phyloP scores from a whole-genome alignment of 208 protist species.

The Leishmania major region DNA sequence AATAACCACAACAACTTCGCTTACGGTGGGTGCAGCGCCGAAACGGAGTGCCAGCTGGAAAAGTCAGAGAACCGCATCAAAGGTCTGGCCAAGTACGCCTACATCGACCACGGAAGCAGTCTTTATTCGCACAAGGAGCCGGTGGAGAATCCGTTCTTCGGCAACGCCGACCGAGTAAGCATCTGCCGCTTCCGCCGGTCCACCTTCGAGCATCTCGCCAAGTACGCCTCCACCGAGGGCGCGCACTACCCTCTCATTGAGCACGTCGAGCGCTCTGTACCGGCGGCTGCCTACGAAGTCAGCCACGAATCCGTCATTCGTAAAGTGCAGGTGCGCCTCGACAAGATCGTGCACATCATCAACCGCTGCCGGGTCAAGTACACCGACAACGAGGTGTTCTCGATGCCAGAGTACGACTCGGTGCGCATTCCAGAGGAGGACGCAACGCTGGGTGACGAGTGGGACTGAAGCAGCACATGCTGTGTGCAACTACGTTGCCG shows the following conservation, averaged over 20 bases:
- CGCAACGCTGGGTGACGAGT: constrained; percentile 37
- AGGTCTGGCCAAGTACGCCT: constrained; percentile 81
- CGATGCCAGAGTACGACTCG: constrained; percentile 65
- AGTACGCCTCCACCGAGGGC: constrained; percentile 17
- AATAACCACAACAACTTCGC: constrained; percentile 91
- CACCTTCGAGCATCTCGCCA: constrained; percentile 48
- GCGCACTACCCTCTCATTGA: constrained; percentile 40
- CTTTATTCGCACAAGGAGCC: constrained; percentile 83
- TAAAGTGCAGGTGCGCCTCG: constrained; percentile 59
- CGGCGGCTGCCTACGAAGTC: constrained; percentile 52
- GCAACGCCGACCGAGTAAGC: constrained; percentile 43
- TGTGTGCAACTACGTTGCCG: too few relatives aligned
- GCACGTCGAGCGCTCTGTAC: constrained; percentile 35
- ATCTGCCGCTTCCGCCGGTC: constrained; percentile 77
- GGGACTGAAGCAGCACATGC: constrained; percentile 2
- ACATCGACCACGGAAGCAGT: constrained; percentile 83
- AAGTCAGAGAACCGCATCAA: constrained; percentile 41
- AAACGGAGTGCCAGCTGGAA: constrained; percentile 44
- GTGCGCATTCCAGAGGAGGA: constrained; percentile 68
- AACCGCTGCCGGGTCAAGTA: constrained; percentile 55
- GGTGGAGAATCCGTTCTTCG: constrained; percentile 66
- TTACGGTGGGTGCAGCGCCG: constrained; percentile 76
- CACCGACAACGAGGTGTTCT: constrained; percentile 53
- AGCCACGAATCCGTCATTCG: constrained; percentile 45
- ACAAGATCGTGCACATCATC: constrained; percentile 67